Percentiles rank a stretch among this genome's conserved stretches.
Conservation (phyloP, 2,329 filamentous ascomycete genomes). For the Albophoma yamanashiensis region DNA sequence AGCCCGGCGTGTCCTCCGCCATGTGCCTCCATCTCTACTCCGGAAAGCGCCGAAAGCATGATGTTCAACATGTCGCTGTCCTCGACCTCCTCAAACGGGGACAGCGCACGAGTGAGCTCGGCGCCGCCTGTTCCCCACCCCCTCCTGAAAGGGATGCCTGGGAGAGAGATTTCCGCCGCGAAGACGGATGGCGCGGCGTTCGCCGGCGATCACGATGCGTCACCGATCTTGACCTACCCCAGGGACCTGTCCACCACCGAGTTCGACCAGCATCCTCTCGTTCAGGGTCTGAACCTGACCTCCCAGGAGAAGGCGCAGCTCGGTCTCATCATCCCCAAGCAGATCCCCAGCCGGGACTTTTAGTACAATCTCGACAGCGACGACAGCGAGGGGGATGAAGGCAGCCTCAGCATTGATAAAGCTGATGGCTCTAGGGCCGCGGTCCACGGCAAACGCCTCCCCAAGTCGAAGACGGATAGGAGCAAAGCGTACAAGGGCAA, state of each 20-base stretch:
- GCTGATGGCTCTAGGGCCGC: slow-evolving; percentile 3
- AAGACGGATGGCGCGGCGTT: slow-evolving; percentile 26
- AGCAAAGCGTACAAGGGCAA: slow-evolving; percentile 1
- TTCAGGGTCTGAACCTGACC: slow-evolving; percentile 16
- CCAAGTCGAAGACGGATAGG: slow-evolving; percentile 2
- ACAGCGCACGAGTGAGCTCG: slow-evolving; percentile 1
- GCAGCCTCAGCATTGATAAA: background rate
- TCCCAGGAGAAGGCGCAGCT: slow-evolving; percentile 17
- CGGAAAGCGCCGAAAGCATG: background rate
- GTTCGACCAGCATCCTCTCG: slow-evolving; percentile 26
- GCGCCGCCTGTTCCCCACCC: slow-evolving; percentile 24
- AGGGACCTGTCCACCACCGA: slow-evolving; percentile 21
- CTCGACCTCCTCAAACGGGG: slow-evolving; percentile 1
- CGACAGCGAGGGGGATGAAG: slow-evolving; percentile 10
- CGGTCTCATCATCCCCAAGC: slow-evolving; percentile 23
- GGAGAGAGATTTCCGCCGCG: slow-evolving; percentile 25
- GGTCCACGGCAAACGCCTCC: slow-evolving; percentile 1
- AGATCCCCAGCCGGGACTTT: slow-evolving; percentile 19
- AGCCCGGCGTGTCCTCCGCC: background rate
- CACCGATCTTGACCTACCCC: slow-evolving; percentile 21
- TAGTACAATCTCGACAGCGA: slow-evolving; percentile 28
- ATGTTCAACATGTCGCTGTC: slow-evolving; percentile 1
- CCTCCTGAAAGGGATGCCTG: slow-evolving; percentile 28
- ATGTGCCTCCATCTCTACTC: background rate
- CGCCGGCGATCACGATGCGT: slow-evolving; percentile 16